Conservation (phyloP, 805 yeast genomes). For the Wilhelminamyces savonicus region DNA sequence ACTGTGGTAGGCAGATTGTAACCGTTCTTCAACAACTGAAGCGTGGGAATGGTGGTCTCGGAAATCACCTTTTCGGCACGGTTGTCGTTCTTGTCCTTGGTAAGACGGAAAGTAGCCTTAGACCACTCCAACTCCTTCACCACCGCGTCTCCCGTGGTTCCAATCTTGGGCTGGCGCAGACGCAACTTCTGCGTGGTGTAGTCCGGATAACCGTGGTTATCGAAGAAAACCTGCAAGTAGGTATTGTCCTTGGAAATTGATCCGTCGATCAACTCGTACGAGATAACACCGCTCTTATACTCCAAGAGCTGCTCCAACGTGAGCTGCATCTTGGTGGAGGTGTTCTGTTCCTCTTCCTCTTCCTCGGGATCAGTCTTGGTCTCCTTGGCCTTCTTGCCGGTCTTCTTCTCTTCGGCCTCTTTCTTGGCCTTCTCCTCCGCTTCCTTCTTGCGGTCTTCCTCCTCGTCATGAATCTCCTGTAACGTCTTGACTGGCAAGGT, state of each 20-base stretch:
- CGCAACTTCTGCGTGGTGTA: conserved; percentile 51
- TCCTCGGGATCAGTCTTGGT: conserved; percentile 24
- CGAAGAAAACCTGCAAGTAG: conserved; percentile 71
- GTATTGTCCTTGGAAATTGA: conserved; percentile 48
- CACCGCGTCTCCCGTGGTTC: conserved; percentile 61
- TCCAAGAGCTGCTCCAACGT: conserved; percentile 51
- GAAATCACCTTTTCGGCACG: conserved; percentile 54
- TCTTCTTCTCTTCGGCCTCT: conserved; percentile 20
- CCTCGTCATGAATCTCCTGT: conserved; percentile 44
- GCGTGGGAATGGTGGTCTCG: conserved; percentile 60
- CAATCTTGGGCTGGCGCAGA: conserved; percentile 28
- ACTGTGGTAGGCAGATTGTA: conserved; percentile 56
- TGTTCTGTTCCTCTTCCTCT: conserved; percentile 22
- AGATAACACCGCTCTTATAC: conserved; percentile 71
- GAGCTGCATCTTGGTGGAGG: conserved; percentile 36
- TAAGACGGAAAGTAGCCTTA: conserved; percentile 52
- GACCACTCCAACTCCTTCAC: conserved; percentile 79
- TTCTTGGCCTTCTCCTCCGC: conserved; percentile 27
- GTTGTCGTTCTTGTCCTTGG: conserved; percentile 47
- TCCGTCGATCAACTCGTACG: conserved; percentile 59
- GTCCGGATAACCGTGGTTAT: conserved; percentile 63
- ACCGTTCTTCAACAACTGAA: conserved; percentile 57
- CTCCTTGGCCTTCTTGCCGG: conserved; percentile 8
- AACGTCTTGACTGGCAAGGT: conserved; percentile 71
- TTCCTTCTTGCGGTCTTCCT: conserved; percentile 15